Evolutionary conservation across 495 filamentous ascomycete species (phyloP).

Genomic region (Aspergillus haitiensis): DNA sequence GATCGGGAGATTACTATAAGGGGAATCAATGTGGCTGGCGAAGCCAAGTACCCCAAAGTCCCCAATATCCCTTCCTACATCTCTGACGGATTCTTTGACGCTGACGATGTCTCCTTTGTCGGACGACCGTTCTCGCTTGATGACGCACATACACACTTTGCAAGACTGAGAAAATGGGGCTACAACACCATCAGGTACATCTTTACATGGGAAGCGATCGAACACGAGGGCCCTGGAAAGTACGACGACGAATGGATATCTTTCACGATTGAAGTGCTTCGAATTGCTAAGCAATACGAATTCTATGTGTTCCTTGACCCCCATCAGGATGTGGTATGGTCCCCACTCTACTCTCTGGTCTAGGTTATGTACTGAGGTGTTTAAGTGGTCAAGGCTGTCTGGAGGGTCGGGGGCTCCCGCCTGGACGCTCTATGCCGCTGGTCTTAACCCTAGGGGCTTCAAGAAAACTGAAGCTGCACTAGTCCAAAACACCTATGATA

Average conservation of each 20-base stretch:
- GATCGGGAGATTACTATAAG: slow-evolving; percentile 68
- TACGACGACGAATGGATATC: slow-evolving; percentile 95
- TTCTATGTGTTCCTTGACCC: slow-evolving; percentile 98
- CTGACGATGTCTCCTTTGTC: slow-evolving; percentile 87
- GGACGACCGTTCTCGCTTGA: slow-evolving; percentile 77
- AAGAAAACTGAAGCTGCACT: slow-evolving; percentile 85
- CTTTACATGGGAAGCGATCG: slow-evolving; percentile 99
- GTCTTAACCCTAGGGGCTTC: slow-evolving; percentile 82
- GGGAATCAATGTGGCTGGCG: slow-evolving; percentile 68
- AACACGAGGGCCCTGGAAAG: slow-evolving; percentile 85
- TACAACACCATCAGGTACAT: slow-evolving; percentile 96
- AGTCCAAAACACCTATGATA: slow-evolving; percentile 92
- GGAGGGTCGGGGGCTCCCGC: slow-evolving; percentile 95
- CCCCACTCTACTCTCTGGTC: not conserved
- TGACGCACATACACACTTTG: slow-evolving; percentile 85
- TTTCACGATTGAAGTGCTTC: slow-evolving; percentile 81
- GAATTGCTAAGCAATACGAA: slow-evolving; percentile 81
- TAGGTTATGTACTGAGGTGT: not conserved
- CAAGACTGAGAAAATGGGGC: slow-evolving; percentile 80
- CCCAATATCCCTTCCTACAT: slow-evolving; percentile 82
- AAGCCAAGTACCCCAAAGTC: slow-evolving; percentile 69
- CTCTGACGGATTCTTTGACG: slow-evolving; percentile 81
- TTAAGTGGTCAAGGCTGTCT: slow-evolving; percentile 89
- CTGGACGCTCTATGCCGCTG: slow-evolving; percentile 96
- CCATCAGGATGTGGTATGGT: slow-evolving; percentile 87